Base-by-base conservation (phyloP, 305 asterid species). In the Plantago lanceolata region DNA sequence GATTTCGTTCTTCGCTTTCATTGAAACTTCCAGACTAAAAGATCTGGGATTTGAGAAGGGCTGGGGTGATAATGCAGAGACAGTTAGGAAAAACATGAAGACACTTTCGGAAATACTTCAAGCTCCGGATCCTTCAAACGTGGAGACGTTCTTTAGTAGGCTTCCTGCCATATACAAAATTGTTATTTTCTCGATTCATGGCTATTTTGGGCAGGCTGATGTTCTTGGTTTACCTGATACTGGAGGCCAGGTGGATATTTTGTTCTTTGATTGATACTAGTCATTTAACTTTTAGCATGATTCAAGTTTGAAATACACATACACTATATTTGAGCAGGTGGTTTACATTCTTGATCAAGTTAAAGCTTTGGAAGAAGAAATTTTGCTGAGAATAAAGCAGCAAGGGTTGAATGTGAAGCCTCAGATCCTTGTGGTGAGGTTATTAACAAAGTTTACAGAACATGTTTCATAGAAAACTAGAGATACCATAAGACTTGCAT, bases 341-440 rank as follows among this genome's bases (percentile, higher is more conserved):
- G 96, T 87, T 70, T 87, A 89, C 82, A 82, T 89, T 79, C 82
- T 89, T 65, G 96, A 89, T 79, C 95, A 89, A 87, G 95, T 87
- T 45, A 80, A 74, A 71, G 95, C 95, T 19, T 70, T 87, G 70
- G 96, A 89, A 73, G 89, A 87, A 67, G 96, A 89, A 68, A 63
- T 89, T 68, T 52, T 87, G 58, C 62, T 47, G 58, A 87, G 96
- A 78, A 85, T 83, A 55, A 82, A 81, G 81, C 81, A 83, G 62
- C 90, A 87, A 75, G 95, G 94, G 6, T 59, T 89, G 66, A 81
- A 74, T 45, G 78, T 76, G 77, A 87, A 85, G 81, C 95, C 95
- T 49, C 79, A 76, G 67, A 87, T 89, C 66, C 82, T 87, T 35
- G 97, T 89, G 92, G 95, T 89, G 56, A 66, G 85, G 31, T 6